Evolutionary conservation across 129 eudicot genomes (phyloP), one percentile per base, ranked within the genome.

Genomic region (Escallonia herrerae): DNA sequence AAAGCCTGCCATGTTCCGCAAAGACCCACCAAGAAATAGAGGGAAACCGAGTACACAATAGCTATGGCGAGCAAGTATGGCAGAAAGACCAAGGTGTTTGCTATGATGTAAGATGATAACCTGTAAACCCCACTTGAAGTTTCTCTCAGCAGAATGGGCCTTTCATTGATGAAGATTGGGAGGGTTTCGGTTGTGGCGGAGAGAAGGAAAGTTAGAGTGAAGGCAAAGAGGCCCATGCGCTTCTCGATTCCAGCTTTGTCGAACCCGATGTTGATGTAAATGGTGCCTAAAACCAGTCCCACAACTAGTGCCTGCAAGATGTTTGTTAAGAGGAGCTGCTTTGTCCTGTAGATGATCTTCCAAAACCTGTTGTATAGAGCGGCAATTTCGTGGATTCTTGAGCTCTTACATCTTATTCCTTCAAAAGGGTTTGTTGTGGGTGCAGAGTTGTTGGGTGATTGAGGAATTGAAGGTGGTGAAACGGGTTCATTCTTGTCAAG

Each of bases 171-270:
- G 84, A 89, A 94, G 15, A 94, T 89, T 0, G 99, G 99, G 0
- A 94, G 79, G 14, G 93, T 83, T 78, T 94, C 99, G 0, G 99
- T 94, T 33, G 99, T 94, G 50, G 99, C 89, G 6, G 99, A 94
- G 3, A 94, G 84, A 5, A 94, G 93, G 62, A 94, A 94, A 0
- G 99, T 94, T 53, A 94, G 84, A 2, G 99, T 94, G 85, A 94
- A 94, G 0, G 99, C 99, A 37, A 94, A 94, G 2, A 94, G 72
- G 6, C 99, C 99, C 4, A 89, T 72, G 63, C 99, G 58, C 64
- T 89, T 94, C 80, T 83, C 95, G 13, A 89, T 78, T 15, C 99
- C 93, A 0, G 86, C 59, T 60, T 83, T 89, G 60, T 79, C 89
- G 68, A 61, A 84, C 15, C 99, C 93, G 46, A 89, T 86, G 8